These are phyloP conservation scores for Ophiostoma triangulosporum DNA, from an alignment of 2,329 filamentous ascomycete species.

Conservation along the genomic window DNA sequence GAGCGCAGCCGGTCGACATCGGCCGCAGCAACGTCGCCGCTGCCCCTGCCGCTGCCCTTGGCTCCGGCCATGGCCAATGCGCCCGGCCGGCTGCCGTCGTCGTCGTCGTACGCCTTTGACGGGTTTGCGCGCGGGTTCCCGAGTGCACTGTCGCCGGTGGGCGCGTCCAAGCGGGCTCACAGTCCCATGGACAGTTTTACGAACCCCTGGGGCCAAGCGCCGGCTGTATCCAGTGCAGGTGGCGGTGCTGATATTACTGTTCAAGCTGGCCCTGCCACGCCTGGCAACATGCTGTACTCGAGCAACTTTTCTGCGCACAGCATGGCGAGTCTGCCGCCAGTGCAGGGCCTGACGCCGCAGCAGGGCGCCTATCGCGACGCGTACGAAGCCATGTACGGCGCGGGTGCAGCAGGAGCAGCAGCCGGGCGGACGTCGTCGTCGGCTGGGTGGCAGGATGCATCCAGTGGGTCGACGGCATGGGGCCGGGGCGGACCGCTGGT, in stretches of 20 bases:
- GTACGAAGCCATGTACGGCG: background rate
- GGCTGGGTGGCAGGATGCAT: constrained; percentile 12
- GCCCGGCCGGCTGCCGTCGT: background rate
- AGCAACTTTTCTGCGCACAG: constrained; percentile 17
- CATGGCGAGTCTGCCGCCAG: constrained; percentile 18
- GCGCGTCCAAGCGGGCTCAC: background rate
- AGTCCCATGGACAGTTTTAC: background rate
- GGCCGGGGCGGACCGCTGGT: constrained; percentile 8
- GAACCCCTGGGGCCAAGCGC: constrained; percentile 3
- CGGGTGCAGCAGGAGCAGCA: background rate
- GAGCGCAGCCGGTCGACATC: background rate
- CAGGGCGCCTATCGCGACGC: background rate
- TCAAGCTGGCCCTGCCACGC: background rate
- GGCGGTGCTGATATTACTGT: no score
- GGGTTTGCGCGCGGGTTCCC: constrained; percentile 12
- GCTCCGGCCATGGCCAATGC: background rate
- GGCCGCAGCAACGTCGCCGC: background rate
- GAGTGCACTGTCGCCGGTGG: constrained; percentile 11
- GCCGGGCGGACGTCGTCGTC: background rate
- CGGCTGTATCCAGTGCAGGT: constrained; percentile 1
- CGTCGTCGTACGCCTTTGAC: constrained; percentile 5
- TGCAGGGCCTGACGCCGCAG: constrained; percentile 18
- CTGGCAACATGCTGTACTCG: constrained; percentile 14
- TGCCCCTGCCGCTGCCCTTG: background rate
- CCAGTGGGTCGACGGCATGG: constrained; percentile 16